Base-by-base conservation (phyloP, 225 moss, liverwort and hornwort genomes). In the Sphagnum contortum region DNA sequence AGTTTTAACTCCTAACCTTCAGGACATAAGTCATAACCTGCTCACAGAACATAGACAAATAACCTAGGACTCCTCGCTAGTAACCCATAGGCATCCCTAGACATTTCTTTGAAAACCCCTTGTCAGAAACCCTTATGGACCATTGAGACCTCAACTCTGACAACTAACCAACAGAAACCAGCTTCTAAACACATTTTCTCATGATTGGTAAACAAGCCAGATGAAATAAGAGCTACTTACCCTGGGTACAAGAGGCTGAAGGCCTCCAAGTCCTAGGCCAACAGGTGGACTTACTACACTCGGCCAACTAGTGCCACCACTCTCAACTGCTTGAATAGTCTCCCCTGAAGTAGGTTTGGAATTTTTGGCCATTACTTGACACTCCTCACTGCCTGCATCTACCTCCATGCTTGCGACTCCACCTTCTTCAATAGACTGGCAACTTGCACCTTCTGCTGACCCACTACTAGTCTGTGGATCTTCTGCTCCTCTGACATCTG, bases 251-350 rank as follows among this genome's bases (percentile, higher is more conserved):
- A 84, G 88, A 73, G 92, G 89, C 75, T 89, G 89, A 63, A 98
- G 87, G 56, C 83, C 89, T 55, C 93, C 93, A 74, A 91, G 85
- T 63, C 93, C 96, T 66, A 96, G 80, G 66, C 98, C 98, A 76
- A 84, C 75, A 29, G 91, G 91, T 71, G 82, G 67, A 68, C 69
- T 74, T n/a, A 68, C 60, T 62, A 57, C 49, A 54, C 44, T 68
- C 60, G 61, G 74, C 71, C 69, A 77, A 71, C 66, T 75, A 68
- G 9, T 59, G n/a, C 48, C 74, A 73, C 81, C 83, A 66, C 65
- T 69, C 60, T 76, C 70, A 77, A 67, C 59, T 67, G 68, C 64
- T 70, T 71, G 74, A 49, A 49, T 53, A 57, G 59, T 50, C 69
- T 72, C 71, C 53, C 60, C 73, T 44, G 55, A 49, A 72, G 62